phyloP scores from a whole-genome alignment of 345 rosid genomes.

The Durio zibethinus region DNA sequence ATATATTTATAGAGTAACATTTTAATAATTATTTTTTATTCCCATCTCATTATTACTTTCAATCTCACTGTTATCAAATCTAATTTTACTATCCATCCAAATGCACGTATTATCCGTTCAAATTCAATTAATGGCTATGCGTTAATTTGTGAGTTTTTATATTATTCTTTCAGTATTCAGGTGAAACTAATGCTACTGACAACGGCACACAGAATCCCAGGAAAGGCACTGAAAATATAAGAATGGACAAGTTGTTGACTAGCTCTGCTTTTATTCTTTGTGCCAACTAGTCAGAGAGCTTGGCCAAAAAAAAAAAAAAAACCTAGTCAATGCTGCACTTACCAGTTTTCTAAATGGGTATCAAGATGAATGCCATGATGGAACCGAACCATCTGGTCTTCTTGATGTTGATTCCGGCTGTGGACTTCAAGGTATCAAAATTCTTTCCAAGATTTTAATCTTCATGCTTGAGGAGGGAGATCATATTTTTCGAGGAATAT shows the following conservation, averaged over 20 bases:
- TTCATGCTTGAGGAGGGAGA: constrained; percentile 68
- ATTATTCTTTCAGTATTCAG: constrained; percentile 49
- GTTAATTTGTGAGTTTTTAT: constrained; percentile 9
- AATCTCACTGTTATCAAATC: too few species aligned
- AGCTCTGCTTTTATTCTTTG: constrained; percentile 41
- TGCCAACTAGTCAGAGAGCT: constrained; percentile 50
- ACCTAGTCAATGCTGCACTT: too few species aligned
- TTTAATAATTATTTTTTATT: too few species aligned
- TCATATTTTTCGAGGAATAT: constrained; percentile 46
- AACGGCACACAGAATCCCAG: constrained; percentile 29
- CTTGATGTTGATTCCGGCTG: constrained; percentile 10
- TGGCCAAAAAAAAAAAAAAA: too few species aligned
- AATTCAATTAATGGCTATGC: constrained; percentile 7
- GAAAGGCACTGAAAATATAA: constrained; percentile 31
- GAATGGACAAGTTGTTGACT: constrained; percentile 37
- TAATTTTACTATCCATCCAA: too few species aligned
- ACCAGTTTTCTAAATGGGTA: constrained; percentile 62
- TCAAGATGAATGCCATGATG: constrained; percentile 73
- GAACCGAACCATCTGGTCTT: constrained; percentile 45
- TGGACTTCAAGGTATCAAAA: constrained; percentile 39
- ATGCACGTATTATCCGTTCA: too few species aligned
- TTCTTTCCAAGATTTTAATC: constrained; percentile 52
- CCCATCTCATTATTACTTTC: too few species aligned
- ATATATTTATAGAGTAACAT: too few species aligned
- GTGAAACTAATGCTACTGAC: constrained; percentile 38